Conservation (phyloP, 106 monocot species). For the Dendrobium officinale region DNA sequence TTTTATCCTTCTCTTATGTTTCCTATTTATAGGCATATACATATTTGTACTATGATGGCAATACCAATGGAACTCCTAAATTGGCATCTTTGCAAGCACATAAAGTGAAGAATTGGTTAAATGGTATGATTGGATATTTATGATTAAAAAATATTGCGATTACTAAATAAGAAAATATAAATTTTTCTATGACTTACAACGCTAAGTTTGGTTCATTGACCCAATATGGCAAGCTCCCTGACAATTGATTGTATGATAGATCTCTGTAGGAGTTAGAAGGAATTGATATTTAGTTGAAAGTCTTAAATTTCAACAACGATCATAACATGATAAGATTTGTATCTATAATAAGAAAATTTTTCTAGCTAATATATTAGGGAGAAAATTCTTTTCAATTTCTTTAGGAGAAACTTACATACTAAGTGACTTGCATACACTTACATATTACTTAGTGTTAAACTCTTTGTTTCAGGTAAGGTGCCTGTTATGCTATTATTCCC, state of each 20-base stretch:
- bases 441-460: constrained; percentile 46
- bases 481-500: constrained; percentile 83
- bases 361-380: background rate
- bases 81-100: too few relatives aligned
- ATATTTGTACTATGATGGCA: background rate
- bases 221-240: constrained; percentile 86
- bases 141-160: background rate
- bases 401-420: background rate
- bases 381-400: background rate
- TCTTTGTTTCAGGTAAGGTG: constrained; percentile 49
- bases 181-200: constrained; percentile 44
- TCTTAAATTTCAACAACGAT: background rate
- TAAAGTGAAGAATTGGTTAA: background rate
- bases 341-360: too few relatives aligned
- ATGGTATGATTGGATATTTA: background rate
- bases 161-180: background rate
- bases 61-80: too few relatives aligned
- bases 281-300: constrained; percentile 1
- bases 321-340: background rate
- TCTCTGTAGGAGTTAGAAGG: constrained; percentile 44
- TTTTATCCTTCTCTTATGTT: background rate
- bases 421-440: constrained; percentile 15
- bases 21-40: background rate
- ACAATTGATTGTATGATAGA: constrained; percentile 81
- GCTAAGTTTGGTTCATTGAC: constrained; percentile 31